Evolutionary conservation across 495 filamentous ascomycete genomes (phyloP).

Genomic region (Letharia lupina): DNA sequence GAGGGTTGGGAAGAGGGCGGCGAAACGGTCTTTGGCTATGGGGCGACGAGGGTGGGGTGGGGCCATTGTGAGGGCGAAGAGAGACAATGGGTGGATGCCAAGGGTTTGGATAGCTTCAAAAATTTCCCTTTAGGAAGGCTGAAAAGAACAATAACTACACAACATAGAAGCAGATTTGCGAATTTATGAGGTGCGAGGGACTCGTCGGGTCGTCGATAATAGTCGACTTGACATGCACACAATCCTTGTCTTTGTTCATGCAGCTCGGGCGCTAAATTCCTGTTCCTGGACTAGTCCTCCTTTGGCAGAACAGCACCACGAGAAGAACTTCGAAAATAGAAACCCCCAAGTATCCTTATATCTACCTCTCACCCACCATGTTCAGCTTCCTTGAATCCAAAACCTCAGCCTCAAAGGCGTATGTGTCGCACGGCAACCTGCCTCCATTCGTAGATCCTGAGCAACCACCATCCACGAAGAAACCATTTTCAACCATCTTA

Average conservation of each 20-base stretch:
- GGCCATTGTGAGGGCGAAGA: conserved; percentile 38
- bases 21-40: conserved; percentile 56
- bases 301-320: neutral
- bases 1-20: conserved; percentile 45
- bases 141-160: neutral
- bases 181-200: neutral
- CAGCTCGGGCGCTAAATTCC: conserved; percentile 12
- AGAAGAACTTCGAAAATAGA: neutral
- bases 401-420: conserved; percentile 61
- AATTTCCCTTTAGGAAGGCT: neutral
- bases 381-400: conserved; percentile 47
- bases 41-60: conserved; percentile 45
- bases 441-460: conserved; percentile 56
- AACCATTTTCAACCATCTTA: conserved; percentile 62
- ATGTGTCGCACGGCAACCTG: conserved; percentile 58
- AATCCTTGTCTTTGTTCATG: neutral
- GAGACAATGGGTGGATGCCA: conserved; percentile 16
- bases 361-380: conserved; percentile 36
- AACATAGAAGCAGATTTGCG: neutral
- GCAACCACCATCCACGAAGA: conserved; percentile 61
- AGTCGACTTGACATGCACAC: neutral
- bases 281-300: conserved; percentile 4
- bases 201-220: neutral
- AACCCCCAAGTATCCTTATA: neutral
- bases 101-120: neutral